A percentile compares a stretch with the other conserved stretches of the same genome.
These are phyloP conservation scores for Sugiyamaella mastotermitis DNA, from an alignment of 805 yeast genomes.

Conservation along the genomic window DNA sequence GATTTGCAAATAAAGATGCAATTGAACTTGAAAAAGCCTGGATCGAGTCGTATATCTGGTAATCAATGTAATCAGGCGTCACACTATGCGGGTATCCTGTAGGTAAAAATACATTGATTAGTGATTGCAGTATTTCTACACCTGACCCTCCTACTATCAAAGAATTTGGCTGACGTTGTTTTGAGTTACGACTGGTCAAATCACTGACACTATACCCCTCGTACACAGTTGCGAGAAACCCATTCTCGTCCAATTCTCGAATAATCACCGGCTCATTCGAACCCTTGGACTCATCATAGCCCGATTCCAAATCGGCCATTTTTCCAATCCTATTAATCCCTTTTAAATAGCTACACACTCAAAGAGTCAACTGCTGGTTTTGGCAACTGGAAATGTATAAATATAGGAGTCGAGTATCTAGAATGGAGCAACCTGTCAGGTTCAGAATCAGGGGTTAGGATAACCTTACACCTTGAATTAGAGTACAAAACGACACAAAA, in stretches of 20 bases:
- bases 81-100: slow-evolving; percentile 33
- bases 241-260: slow-evolving; percentile 21
- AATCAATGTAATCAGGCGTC: slow-evolving; percentile 27
- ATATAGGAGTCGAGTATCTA: no score
- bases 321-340: no score
- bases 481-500: no score
- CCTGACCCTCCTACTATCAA: slow-evolving; percentile 7
- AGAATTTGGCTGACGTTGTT: background rate
- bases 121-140: slow-evolving; percentile 17
- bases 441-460: no score
- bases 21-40: slow-evolving; percentile 33
- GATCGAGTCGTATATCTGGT: slow-evolving; percentile 33
- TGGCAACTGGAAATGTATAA: no score
- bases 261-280: slow-evolving; percentile 7
- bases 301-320: no score
- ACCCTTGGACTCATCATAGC: no score
- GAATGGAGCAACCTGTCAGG: no score
- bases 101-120: slow-evolving; percentile 30
- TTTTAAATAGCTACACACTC: no score
- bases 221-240: slow-evolving; percentile 16
- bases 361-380: no score
- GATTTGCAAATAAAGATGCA: slow-evolving; percentile 29
- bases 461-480: no score
- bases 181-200: slow-evolving; percentile 6
- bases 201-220: slow-evolving; percentile 14